Conservation (phyloP, 805 yeast genomes). For the Wickerhamomyces sydowiorum region DNA sequence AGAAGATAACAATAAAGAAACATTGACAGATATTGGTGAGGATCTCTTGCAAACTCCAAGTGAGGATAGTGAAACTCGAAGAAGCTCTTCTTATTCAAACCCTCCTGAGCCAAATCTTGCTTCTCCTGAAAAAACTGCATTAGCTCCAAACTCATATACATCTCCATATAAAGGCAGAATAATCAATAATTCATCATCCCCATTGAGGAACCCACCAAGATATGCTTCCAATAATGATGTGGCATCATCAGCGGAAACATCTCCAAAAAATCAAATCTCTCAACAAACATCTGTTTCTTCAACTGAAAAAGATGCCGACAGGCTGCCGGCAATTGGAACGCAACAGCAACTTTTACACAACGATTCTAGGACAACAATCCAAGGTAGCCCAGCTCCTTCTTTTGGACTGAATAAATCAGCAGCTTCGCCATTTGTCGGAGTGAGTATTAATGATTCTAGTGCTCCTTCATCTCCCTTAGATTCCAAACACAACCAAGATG, state of each 20-base stretch:
- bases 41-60: not conserved
- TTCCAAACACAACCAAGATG: not conserved
- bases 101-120: not conserved
- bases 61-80: not conserved
- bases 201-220: not conserved
- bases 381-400: not conserved
- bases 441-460: not conserved
- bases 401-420: not conserved
- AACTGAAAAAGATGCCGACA: not conserved
- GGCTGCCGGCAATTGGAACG: constrained; percentile 2
- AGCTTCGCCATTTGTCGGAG: not conserved
- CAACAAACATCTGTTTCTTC: not conserved
- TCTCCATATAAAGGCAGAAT: constrained; percentile 4
- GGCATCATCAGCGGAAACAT: not conserved
- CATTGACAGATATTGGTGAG: not conserved
- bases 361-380: not conserved
- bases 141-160: not conserved
- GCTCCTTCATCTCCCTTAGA: constrained; percentile 1
- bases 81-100: constrained; percentile 1
- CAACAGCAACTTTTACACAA: not conserved
- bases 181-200: not conserved
- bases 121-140: not conserved
- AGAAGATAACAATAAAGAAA: not conserved
- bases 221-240: not conserved
- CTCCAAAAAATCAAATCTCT: not conserved